Evolutionary conservation across 2,329 filamentous ascomycete genomes (phyloP).

Genomic region (Ophiosphaerella korrae): DNA sequence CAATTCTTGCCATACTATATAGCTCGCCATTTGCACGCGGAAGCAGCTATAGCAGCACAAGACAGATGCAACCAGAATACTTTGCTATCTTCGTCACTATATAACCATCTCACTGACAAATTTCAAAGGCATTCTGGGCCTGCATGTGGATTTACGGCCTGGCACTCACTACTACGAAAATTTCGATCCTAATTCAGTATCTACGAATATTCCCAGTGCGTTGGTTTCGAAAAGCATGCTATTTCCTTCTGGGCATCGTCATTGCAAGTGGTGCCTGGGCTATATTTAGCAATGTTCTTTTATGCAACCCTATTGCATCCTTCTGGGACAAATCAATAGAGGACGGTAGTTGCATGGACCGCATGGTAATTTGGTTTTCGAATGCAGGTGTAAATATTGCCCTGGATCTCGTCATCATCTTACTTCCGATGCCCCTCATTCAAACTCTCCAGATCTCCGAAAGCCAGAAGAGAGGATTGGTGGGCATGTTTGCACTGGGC

Average conservation of each 20-base stretch:
- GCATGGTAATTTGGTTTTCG: slow-evolving; percentile 35
- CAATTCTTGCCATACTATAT: too few relatives aligned
- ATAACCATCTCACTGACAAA: slow-evolving; percentile 14
- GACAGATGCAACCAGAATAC: too few relatives aligned
- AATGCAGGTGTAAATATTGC: slow-evolving; percentile 41
- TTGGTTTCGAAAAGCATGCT: slow-evolving; percentile 36
- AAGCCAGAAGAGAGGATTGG: slow-evolving; percentile 44
- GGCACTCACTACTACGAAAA: slow-evolving; percentile 37
- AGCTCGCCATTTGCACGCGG: too few relatives aligned
- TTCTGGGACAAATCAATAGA: slow-evolving; percentile 39
- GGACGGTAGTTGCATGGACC: slow-evolving; percentile 37
- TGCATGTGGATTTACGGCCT: slow-evolving; percentile 42
- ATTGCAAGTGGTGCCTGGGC: slow-evolving; percentile 34
- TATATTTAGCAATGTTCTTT: slow-evolving; percentile 40
- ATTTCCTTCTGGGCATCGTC: slow-evolving; percentile 32
- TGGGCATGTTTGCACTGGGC: slow-evolving; percentile 46
- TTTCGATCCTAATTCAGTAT: slow-evolving; percentile 42
- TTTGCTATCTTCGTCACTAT: too few relatives aligned
- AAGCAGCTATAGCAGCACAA: too few relatives aligned
- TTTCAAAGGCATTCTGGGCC: slow-evolving; percentile 41
- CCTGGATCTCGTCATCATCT: slow-evolving; percentile 40
- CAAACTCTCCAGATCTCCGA: slow-evolving; percentile 38
- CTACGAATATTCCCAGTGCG: slow-evolving; percentile 36
- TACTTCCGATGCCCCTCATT: slow-evolving; percentile 39
- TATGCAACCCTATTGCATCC: slow-evolving; percentile 38